Evolutionary conservation across 1,284 basidiomycete genomes (phyloP).

Genomic region (Moniliophthora roreri): DNA sequence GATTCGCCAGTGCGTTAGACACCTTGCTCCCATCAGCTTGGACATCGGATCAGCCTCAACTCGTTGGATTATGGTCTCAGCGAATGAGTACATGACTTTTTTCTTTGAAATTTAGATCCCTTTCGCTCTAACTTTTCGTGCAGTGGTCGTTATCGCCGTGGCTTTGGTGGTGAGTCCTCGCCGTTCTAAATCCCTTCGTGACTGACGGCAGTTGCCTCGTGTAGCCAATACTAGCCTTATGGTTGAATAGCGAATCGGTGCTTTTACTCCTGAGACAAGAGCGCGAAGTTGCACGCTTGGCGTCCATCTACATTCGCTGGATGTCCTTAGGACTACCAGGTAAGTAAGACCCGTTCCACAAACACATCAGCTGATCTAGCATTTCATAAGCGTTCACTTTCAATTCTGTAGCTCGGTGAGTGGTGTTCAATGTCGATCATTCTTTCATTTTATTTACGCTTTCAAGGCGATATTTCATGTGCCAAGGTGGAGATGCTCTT

Average conservation of each 20-base stretch:
- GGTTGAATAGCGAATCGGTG: conserved; percentile 82
- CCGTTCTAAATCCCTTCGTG: not conserved
- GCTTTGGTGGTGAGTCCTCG: conserved; percentile 3
- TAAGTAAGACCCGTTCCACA: conserved; percentile 20
- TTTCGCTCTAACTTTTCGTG: not conserved
- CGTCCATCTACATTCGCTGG: conserved; percentile 77
- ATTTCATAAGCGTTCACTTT: too few relatives aligned
- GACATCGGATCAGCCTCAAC: conserved; percentile 16
- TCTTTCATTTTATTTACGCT: not conserved
- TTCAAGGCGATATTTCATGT: conserved; percentile 82
- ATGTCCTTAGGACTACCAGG: conserved; percentile 81
- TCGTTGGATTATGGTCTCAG: conserved; percentile 19
- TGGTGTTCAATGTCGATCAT: not conserved
- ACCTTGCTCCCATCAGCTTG: conserved; percentile 18
- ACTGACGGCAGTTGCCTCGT: not conserved
- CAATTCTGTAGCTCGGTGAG: conserved; percentile 66
- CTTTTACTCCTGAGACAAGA: conserved; percentile 85
- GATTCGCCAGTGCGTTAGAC: conserved; percentile 18
- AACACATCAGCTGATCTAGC: conserved; percentile 37
- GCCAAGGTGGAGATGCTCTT: conserved; percentile 56
- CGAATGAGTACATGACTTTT: conserved; percentile 14
- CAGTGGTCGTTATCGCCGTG: conserved; percentile 6
- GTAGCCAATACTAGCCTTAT: conserved; percentile 68
- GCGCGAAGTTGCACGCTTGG: conserved; percentile 79
- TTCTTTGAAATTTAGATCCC: not conserved